Evolutionary conservation across 495 filamentous ascomycete genomes (phyloP), one percentile per base, ranked within the genome.

Genomic region (Talaromyces nanjingensis): DNA sequence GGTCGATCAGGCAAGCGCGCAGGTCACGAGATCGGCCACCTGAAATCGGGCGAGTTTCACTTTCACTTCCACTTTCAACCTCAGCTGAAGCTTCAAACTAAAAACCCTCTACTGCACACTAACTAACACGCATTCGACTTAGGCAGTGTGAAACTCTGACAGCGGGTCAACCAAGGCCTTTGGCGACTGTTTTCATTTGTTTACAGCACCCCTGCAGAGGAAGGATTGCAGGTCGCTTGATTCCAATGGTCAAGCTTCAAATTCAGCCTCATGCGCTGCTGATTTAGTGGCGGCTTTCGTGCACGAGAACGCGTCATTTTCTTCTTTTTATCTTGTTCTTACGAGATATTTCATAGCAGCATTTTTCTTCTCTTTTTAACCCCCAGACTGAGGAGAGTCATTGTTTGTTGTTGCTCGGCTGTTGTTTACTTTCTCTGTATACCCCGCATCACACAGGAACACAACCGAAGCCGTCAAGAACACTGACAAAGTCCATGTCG

Each of bases 401-500:
- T 25, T 54, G 18, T 54, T 24, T 54, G 53, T 29, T 56, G 53
- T n/a, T 31, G 53, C 27, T 56, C 53, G 53, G 24, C 22, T 56
- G 4, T 29, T 56, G 53, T 56, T 56, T 56, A 56, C 53, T 56
- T 56, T 22, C 12, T 33, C n/a, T 22, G n/a, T 34, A 59, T 37
- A 59, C 56, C 56, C 56, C 56, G 56, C 56, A 37, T 37, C n/a
- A 1, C 18, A 20, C 31, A 37, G 56, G 12, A 59, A 24, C 53
- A 56, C 53, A 56, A 29, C 24, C 53, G 12, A 56, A 24, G 2
- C 22, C 16, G 20, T 14, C 11, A 27, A 29, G 24, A 56, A 20
- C 22, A 29, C 14, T 29, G 27, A 56, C 54, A 31, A 34, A 65
- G 39, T 54, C 66, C 65, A 76, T 75, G 74, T 79, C 84, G 59